Evolutionary conservation across 441 rosid species (phyloP).

Genomic region (Erysimum pusillum): DNA sequence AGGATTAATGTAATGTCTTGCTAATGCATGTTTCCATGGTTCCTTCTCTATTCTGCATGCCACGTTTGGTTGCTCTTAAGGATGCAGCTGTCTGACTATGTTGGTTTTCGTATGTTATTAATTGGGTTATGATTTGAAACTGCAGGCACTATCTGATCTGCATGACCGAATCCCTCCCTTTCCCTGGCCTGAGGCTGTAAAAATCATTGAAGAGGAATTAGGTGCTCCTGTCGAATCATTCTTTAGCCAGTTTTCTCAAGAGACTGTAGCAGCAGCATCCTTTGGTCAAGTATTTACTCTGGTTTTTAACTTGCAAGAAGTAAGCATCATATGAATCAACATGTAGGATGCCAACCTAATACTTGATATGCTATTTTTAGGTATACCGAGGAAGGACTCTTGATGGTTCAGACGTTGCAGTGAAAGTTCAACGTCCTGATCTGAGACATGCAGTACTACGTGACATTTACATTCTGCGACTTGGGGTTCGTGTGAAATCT

Average conservation of each 20-base stretch:
- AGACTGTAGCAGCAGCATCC: slow-evolving; percentile 95
- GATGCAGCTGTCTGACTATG: slow-evolving; percentile 19
- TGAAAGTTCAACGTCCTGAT: slow-evolving; percentile 98
- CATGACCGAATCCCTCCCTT: slow-evolving; percentile 97
- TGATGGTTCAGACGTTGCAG: slow-evolving; percentile 87
- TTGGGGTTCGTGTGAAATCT: slow-evolving; percentile 73
- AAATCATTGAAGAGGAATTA: slow-evolving; percentile 89
- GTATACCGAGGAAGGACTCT: slow-evolving; percentile 81
- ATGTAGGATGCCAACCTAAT: slow-evolving; percentile 26
- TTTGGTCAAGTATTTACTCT: slow-evolving; percentile 83
- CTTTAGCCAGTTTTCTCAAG: slow-evolving; percentile 81
- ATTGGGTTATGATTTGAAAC: slow-evolving; percentile 40
- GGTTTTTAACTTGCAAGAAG: slow-evolving; percentile 22
- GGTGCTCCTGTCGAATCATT: slow-evolving; percentile 78
- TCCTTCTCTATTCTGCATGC: slow-evolving; percentile 21
- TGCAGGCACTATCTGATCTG: slow-evolving; percentile 93
- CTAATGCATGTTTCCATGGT: slow-evolving; percentile 2
- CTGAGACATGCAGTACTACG: slow-evolving; percentile 85
- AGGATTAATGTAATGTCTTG: slow-evolving; percentile 11
- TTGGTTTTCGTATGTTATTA: slow-evolving; percentile 29
- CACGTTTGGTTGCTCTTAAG: slow-evolving; percentile 23
- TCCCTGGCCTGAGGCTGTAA: slow-evolving; percentile 74
- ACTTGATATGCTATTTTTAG: slow-evolving; percentile 53
- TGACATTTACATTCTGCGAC: slow-evolving; percentile 87
- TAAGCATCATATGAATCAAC: slow-evolving; percentile 27